Evolutionary conservation across 345 rosid species (phyloP).

Genomic region (Eucalyptus cloeziana): DNA sequence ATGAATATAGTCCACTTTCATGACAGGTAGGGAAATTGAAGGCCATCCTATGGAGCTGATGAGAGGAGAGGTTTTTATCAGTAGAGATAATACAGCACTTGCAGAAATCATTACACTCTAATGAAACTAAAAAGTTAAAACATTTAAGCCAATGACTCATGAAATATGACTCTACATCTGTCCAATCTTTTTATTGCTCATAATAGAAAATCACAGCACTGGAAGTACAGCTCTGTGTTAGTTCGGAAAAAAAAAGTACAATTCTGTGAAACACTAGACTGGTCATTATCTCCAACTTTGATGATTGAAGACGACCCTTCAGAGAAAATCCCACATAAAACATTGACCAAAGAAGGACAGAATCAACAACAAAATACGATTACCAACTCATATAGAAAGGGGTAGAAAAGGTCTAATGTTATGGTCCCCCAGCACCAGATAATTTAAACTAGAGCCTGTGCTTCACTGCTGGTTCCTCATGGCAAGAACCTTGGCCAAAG

Average conservation of each 20-base stretch:
- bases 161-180: neutral
- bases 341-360: neutral
- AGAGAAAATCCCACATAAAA: neutral
- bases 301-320: neutral
- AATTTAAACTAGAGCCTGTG: neutral
- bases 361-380: neutral
- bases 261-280: neutral
- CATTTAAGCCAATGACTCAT: neutral
- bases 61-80: neutral
- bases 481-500: slow-evolving; percentile 47
- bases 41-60: neutral
- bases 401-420: slow-evolving; percentile 46
- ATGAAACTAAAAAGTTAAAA: neutral
- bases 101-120: neutral
- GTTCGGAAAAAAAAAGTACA: too few species aligned
- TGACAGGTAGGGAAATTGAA: neutral
- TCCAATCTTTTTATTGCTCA: neutral
- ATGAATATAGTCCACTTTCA: neutral
- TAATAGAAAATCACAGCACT: neutral
- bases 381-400: neutral
- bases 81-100: neutral
- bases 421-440: slow-evolving; percentile 30
- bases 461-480: neutral
- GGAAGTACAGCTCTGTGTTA: too few species aligned
- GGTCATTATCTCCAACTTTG: neutral